Base-by-base conservation (phyloP, 257 asterid species). In the Solanum bukasovii region DNA sequence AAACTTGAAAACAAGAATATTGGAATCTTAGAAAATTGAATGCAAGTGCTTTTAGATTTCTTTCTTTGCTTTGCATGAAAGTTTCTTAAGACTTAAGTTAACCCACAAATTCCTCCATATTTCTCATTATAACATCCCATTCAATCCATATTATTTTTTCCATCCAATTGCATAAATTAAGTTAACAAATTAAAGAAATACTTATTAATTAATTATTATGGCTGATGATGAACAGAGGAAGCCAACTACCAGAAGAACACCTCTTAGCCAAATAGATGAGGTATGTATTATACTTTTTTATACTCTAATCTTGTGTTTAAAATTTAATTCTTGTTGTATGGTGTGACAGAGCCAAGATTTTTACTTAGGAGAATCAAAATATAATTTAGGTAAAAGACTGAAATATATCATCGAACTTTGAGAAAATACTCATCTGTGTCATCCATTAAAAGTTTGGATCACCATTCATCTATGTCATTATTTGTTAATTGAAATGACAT, bases 61-160 rank as follows among this genome's bases (percentile, higher is more conserved):
- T 81, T 70, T 79, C 85, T 79, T 79, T 79, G 65, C 85, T 79
- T 81, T 81, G 68, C 85, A 44, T 79, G 40, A 81, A 81, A 46
- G 85, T 81, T 81, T 81, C 85, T 81, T 81, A 81, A 81, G 27
- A 46, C 40, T 46, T 81, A 46, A 46, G 85, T 46, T 81, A 44
- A 46, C 40, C 85, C 3, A 44, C 27, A 79, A 79, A 79, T 79
- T 79, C 85, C 85, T 79, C 18, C 38, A 79, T 44, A 79, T 79
- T 79, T 63, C 18, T 79, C 40, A 16, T 79, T 79, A 46, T 79
- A 79, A 79, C 67, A 79, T 23, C 38, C 2, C 13, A 44, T 44
- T 44, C 16, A 79, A 79, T n/a, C 0, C n/a, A 79, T 79, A 27
- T 0, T 44, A 27, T 2, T 79, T 27, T 79, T 10, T 14, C 38